Evolutionary conservation across 148 eudicot species (phyloP), one percentile per base, ranked within the genome.

Genomic region (Fagopyrum tataricum): DNA sequence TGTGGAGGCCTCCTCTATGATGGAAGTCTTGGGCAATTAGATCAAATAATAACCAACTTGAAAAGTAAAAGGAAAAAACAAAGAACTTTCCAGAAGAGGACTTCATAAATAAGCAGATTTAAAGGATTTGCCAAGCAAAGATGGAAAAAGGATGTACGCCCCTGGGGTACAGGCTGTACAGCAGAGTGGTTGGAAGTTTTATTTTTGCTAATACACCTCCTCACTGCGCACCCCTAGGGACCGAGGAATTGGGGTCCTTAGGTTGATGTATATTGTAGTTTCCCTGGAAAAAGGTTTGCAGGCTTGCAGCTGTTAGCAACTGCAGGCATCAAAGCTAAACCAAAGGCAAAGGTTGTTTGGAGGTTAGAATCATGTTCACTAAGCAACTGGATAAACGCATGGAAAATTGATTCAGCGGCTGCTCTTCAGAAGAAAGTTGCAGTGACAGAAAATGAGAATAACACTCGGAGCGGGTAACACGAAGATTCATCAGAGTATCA

Each of bases 251-350:
- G 37, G 37, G 37, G 37, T 3, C 37, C 37, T 31, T 31, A 31
- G 37, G 37, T 31, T 31, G 37, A 31, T 31, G 1, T n/a, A 4
- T n/a, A 17, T 37, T 64, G 8, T 12, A 39, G 69, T 13, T 64
- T 7, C 69, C 43, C 7, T 64, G n/a, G 15, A 15, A 64, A 37
- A 64, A 13, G 69, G 43, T 64, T 31, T 64, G 68, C 42, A 13
- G 69, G 43, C 37, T 31, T 64, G 68, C 42, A 62, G 43, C 68
- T 62, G 42, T 26, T 62, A 26, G 69, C 69, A 64, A 64, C 7
- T 26, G 7, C 43, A 12, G 8, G 15, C 42, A 64, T 64, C 20
- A 37, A 61, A 61, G 41, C 41, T 6, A 12, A 21, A 18, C 26
- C 31, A 8, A 55, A 55, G 61, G 67, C 1, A 24, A 61, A 61